Evolutionary conservation across 148 eudicot species (phyloP), one percentile per base, ranked within the genome.

Genomic region (Mesembryanthemum crystallinum): DNA sequence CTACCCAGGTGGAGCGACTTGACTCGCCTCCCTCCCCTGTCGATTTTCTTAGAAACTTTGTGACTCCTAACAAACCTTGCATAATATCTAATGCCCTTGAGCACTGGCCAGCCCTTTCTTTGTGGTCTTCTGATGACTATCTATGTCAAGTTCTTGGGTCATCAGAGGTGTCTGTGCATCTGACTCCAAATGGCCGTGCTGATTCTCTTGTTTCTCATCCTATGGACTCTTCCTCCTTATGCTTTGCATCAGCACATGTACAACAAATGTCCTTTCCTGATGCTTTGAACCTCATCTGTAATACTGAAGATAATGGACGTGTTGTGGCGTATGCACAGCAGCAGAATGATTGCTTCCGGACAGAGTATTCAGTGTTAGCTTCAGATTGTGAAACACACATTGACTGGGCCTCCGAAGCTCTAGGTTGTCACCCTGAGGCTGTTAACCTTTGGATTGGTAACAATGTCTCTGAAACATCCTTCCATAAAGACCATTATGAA

Each of bases 401-500:
- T 76, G 82, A 83, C 24, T 96, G 99, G 99, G 99, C 98, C 14
- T 81, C 82, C 11, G 94, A 88, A 76, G 99, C 98, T 24, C 76
- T 96, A 0, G 99, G 98, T 43, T 82, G 89, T 64, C 71, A 73
- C 32, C 99, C 99, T 0, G 99, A 96, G 83, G 99, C 98, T 17
- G 99, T 96, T 55, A 92, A 96, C 80, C 79, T 96, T 51, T 96
- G 99, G 99, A 84, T 96, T 58, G 99, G 99, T 67, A 87, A 87
- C 32, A 35, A 84, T 18, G 81, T 60, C 0, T 91, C 97, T 0
- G 89, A 90, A 80, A 91, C 98, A 32, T 92, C 91, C 3, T 96
- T 96, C 80, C 99, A 96, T 76, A 96, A 96, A 81, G 99, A 96
- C 65, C 99, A 96, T 67, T 96, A 96, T 68, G 99, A 96, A 84